These are phyloP conservation scores for Suillus variegatus DNA, from an alignment of 768 basidiomycete genomes.

Conservation along the genomic window DNA sequence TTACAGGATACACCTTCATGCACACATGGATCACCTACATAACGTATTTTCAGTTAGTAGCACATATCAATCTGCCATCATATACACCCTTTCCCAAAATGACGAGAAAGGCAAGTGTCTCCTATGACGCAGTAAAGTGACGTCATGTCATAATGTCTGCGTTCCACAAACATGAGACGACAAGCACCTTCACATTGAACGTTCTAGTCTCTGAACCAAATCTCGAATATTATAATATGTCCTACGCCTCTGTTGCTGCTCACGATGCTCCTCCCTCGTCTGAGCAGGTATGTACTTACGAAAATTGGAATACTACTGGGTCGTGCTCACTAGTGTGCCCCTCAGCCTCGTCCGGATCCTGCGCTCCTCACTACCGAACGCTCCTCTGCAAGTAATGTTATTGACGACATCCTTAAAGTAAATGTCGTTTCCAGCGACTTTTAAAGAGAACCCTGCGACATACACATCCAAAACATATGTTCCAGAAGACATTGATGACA, in stretches of 20 bases:
- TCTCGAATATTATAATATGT: slow-evolving; percentile 44
- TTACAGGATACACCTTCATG: background rate
- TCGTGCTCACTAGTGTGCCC: slow-evolving; percentile 10
- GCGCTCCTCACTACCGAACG: slow-evolving; percentile 58
- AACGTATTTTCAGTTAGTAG: slow-evolving; percentile 14
- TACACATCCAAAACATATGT: slow-evolving; percentile 22
- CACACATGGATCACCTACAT: slow-evolving; percentile 16
- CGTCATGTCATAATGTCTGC: slow-evolving; percentile 10
- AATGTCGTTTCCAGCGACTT: slow-evolving; percentile 54
- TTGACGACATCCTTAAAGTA: slow-evolving; percentile 55
- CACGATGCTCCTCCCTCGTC: slow-evolving; percentile 53
- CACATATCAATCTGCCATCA: background rate
- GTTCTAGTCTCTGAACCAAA: background rate
- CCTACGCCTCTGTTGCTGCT: slow-evolving; percentile 70
- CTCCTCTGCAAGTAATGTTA: slow-evolving; percentile 36
- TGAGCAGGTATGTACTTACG: slow-evolving; percentile 40
- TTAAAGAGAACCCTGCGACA: slow-evolving; percentile 48
- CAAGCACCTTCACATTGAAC: background rate
- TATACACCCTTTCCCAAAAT: slow-evolving; percentile 1
- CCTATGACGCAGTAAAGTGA: slow-evolving; percentile 12
- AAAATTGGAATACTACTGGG: background rate
- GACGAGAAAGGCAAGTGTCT: slow-evolving; percentile 14
- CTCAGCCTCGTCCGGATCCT: slow-evolving; percentile 65
- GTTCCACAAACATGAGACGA: slow-evolving; percentile 5
- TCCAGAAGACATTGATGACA: slow-evolving; percentile 22